These are phyloP conservation scores for Myrica gale DNA, from an alignment of 306 rosid genomes.

Conservation along the genomic window DNA sequence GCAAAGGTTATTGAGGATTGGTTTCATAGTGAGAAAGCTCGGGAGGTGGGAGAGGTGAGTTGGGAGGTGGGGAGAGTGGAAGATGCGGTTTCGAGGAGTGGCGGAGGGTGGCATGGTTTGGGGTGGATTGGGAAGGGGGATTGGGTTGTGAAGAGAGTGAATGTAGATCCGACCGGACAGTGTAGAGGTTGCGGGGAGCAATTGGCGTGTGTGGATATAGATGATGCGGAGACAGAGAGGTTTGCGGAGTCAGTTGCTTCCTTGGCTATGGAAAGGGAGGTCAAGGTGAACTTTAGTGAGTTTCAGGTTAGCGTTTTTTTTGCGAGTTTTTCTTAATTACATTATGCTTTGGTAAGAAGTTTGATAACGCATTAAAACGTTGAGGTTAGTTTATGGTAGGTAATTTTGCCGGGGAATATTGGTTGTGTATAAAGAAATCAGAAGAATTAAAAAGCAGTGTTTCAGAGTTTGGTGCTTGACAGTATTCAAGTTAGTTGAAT, in stretches of 20 bases:
- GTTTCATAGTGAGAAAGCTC: conserved; percentile 55
- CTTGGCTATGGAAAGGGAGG: conserved; percentile 76
- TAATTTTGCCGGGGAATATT: not conserved
- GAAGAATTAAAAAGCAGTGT: not conserved
- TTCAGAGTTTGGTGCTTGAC: not conserved
- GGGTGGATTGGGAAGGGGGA: conserved; percentile 89
- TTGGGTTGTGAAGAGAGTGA: conserved; percentile 53
- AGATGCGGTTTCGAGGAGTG: conserved; percentile 54
- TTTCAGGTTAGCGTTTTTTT: conserved; percentile 59
- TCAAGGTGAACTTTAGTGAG: conserved; percentile 57
- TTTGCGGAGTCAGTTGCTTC: conserved; percentile 64
- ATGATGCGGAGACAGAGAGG: conserved; percentile 60
- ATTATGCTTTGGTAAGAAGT: not conserved
- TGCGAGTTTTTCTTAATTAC: not conserved
- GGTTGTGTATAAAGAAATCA: not conserved
- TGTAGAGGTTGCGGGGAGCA: conserved; percentile 60
- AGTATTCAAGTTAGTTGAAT: not conserved
- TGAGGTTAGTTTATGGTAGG: not conserved
- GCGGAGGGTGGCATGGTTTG: conserved; percentile 94
- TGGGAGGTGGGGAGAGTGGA: conserved; percentile 39
- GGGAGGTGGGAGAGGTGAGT: conserved; percentile 43
- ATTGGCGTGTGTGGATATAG: conserved; percentile 73
- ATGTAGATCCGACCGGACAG: conserved; percentile 40
- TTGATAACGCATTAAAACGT: not conserved
- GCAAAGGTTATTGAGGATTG: conserved; percentile 61